phyloP scores from a whole-genome alignment of 1,284 basidiomycete species.

The Ceratobasidium sp. region DNA sequence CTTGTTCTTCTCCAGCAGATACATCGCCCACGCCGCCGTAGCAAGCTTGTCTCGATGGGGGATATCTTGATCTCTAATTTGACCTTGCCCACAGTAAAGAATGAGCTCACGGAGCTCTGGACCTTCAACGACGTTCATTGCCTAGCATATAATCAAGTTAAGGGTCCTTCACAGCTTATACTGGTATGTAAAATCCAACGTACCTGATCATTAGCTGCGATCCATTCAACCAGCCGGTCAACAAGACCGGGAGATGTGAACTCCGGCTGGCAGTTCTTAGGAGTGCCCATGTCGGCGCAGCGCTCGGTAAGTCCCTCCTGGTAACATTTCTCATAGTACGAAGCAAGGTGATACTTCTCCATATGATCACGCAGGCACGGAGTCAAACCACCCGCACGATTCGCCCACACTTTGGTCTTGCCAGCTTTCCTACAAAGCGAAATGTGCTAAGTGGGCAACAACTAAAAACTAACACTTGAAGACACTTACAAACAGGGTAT shows the following conservation, averaged over 20 bases:
- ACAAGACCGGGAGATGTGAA: neutral
- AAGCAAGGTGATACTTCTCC: constrained; percentile 4
- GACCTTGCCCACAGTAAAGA: neutral
- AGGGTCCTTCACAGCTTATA: neutral
- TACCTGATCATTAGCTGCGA: neutral
- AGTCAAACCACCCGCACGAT: neutral
- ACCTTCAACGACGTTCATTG: constrained; percentile 31
- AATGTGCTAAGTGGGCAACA: constrained; percentile 11
- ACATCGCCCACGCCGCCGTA: constrained; percentile 21
- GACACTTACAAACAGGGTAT: constrained; percentile 23
- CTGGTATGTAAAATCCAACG: neutral
- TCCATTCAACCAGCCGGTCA: neutral
- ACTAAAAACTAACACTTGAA: no score
- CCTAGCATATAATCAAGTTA: constrained; percentile 18
- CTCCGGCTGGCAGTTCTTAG: neutral
- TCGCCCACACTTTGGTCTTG: neutral
- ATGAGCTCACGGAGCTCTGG: constrained; percentile 34
- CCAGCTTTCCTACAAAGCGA: neutral
- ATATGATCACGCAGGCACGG: neutral
- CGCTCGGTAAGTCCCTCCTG: constrained; percentile 6
- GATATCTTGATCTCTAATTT: constrained; percentile 35
- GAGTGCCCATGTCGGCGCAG: neutral
- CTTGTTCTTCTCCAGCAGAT: neutral
- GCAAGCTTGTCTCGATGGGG: constrained; percentile 40
- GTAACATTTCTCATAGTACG: constrained; percentile 5